phyloP scores from a whole-genome alignment of 805 yeast species.

The Scheffersomyces stipitis region DNA sequence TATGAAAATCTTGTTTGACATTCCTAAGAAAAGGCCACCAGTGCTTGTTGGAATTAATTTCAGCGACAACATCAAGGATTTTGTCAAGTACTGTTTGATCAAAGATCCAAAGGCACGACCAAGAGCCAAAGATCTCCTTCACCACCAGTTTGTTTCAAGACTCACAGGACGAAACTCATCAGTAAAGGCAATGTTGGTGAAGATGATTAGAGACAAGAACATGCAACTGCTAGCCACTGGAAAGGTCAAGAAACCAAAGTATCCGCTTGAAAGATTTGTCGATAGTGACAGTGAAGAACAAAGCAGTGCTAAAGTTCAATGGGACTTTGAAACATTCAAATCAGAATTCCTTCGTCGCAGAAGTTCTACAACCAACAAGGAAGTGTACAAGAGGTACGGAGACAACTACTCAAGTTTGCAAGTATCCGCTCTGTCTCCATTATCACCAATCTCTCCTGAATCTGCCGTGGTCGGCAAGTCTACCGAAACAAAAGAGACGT shows the following conservation, averaged over 20 bases:
- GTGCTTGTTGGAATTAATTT: constrained; percentile 42
- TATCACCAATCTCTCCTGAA: constrained; percentile 7
- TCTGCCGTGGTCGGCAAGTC: too few species aligned
- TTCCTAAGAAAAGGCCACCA: constrained; percentile 70
- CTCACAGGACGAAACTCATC: constrained; percentile 14
- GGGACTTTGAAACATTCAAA: constrained; percentile 19
- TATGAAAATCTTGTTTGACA: constrained; percentile 68
- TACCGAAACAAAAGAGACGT: too few species aligned
- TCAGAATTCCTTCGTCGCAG: constrained; percentile 1
- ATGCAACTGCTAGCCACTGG: background rate
- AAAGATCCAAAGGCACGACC: constrained; percentile 71
- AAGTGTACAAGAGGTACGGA: constrained; percentile 1
- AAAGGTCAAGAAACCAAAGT: constrained; percentile 1
- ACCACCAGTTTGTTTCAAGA: constrained; percentile 49
- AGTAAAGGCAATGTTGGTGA: constrained; percentile 24
- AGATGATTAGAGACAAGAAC: constrained; percentile 43
- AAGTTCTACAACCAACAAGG: background rate
- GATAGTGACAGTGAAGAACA: background rate
- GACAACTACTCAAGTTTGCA: background rate
- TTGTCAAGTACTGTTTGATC: constrained; percentile 63
- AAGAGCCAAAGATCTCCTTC: constrained; percentile 54
- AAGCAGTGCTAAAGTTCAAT: constrained; percentile 5
- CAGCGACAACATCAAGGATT: constrained; percentile 58
- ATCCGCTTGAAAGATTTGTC: constrained; percentile 4
- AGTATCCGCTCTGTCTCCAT: constrained; percentile 1